Evolutionary conservation across 257 asterid species (phyloP).

Genomic region (Solanum sparsipilum): DNA sequence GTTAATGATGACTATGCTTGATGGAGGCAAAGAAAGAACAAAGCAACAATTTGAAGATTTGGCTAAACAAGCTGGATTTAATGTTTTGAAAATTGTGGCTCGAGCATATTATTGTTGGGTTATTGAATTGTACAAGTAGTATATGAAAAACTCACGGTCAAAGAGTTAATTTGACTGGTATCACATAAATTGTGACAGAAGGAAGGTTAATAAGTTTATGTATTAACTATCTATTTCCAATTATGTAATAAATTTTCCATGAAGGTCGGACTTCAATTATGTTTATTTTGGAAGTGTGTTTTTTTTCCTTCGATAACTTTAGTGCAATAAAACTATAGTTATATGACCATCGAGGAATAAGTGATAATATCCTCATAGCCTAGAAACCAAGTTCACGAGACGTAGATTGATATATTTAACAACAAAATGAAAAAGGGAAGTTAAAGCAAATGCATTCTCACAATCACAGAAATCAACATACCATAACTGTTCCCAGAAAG

Average conservation of each 20-base stretch:
- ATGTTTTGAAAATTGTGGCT: neutral
- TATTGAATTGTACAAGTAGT: neutral
- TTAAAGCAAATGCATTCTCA: neutral
- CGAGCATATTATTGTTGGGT: neutral
- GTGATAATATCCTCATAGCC: too few relatives aligned
- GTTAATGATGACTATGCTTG: constrained; percentile 6
- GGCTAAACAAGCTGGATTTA: constrained; percentile 13
- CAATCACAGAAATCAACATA: neutral
- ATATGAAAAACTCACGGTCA: neutral
- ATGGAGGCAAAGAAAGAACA: constrained; percentile 21
- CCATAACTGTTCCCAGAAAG: neutral
- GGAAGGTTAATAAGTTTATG: neutral
- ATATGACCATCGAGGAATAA: neutral
- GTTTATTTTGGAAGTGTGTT: neutral
- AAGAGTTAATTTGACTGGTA: neutral
- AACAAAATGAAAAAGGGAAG: neutral
- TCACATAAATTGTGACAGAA: neutral
- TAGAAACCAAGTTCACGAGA: neutral
- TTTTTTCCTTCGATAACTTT: neutral
- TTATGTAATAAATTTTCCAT: neutral
- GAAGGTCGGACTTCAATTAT: neutral
- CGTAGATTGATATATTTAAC: neutral
- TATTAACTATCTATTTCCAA: neutral
- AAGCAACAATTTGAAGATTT: constrained; percentile 3
- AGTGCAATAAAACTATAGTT: neutral